Percentiles rank a stretch among this genome's conserved stretches.
Conservation (phyloP, 176 grass and related monocot genomes). For the Phoenix dactylifera region DNA sequence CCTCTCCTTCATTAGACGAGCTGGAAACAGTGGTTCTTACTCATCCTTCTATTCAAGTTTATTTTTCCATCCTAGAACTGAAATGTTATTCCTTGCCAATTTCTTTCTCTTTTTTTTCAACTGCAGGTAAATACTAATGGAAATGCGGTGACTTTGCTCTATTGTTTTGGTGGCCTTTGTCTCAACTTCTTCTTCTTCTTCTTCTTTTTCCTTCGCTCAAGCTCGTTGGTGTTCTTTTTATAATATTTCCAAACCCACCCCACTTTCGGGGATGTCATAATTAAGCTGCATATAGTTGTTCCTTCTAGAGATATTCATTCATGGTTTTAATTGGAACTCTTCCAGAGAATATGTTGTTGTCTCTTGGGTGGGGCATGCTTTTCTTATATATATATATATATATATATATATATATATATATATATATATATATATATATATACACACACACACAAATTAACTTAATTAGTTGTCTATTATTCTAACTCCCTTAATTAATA, state of each 20-base stretch:
- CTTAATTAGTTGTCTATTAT: too few relatives aligned
- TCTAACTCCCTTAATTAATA: too few relatives aligned
- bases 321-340: slow-evolving; percentile 7
- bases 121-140: slow-evolving; percentile 68
- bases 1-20: slow-evolving; percentile 46
- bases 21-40: slow-evolving; percentile 5
- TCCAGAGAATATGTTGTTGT: slow-evolving; percentile 8
- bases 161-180: slow-evolving; percentile 19
- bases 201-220: not conserved
- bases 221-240: slow-evolving; percentile 28
- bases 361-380: slow-evolving; percentile 1
- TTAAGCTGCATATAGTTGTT: slow-evolving; percentile 20
- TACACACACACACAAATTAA: too few relatives aligned
- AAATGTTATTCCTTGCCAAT: not conserved
- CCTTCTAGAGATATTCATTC: slow-evolving; percentile 10
- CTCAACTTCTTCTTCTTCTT: slow-evolving; percentile 9
- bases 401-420: too few relatives aligned
- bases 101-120: not conserved
- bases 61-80: too few relatives aligned
- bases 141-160: not conserved
- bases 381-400: not conserved
- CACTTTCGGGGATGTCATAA: slow-evolving; percentile 14
- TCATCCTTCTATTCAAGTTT: too few relatives aligned
- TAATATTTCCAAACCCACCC: slow-evolving; percentile 26
- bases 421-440: too few relatives aligned